A percentile compares a stretch with the other conserved stretches of the same genome.
These are phyloP conservation scores for Crepidotus variabilis DNA, from an alignment of 768 basidiomycete genomes.

Conservation along the genomic window DNA sequence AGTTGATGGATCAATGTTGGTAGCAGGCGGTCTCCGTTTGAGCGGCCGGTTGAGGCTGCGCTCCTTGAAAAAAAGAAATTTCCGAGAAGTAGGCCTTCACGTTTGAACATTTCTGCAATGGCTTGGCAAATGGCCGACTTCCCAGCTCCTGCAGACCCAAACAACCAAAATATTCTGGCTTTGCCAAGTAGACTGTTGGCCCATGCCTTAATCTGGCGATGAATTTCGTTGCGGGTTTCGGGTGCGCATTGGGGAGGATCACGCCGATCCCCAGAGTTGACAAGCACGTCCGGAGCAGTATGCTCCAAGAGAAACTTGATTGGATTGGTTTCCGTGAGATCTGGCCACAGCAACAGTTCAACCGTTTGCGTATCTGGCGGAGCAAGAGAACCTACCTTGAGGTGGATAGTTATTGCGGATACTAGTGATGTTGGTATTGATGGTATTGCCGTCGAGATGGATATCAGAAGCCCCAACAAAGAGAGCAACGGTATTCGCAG, in stretches of 20 bases:
- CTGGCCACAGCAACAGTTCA: no score
- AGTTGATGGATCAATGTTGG: not conserved
- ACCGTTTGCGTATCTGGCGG: no score
- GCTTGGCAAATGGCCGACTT: not conserved
- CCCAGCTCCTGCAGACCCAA: not conserved
- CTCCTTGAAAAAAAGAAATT: not conserved
- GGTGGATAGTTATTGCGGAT: no score
- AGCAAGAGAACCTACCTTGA: no score
- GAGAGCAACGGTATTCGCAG: no score
- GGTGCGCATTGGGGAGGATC: not conserved
- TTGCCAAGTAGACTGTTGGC: not conserved
- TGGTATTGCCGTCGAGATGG: no score
- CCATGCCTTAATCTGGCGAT: not conserved
- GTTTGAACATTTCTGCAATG: not conserved
- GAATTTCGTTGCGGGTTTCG: not conserved
- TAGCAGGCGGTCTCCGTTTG: not conserved
- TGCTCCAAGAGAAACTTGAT: no score
- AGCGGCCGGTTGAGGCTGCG: not conserved
- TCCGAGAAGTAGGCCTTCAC: not conserved
- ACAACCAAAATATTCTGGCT: not conserved
- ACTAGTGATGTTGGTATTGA: no score
- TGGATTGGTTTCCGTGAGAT: no score
- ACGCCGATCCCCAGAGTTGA: no score
- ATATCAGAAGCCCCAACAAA: no score
- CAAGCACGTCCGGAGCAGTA: no score